Evolutionary conservation across 257 asterid species (phyloP), one percentile per base, ranked within the genome.

Genomic region (Voacanga thouarsii): DNA sequence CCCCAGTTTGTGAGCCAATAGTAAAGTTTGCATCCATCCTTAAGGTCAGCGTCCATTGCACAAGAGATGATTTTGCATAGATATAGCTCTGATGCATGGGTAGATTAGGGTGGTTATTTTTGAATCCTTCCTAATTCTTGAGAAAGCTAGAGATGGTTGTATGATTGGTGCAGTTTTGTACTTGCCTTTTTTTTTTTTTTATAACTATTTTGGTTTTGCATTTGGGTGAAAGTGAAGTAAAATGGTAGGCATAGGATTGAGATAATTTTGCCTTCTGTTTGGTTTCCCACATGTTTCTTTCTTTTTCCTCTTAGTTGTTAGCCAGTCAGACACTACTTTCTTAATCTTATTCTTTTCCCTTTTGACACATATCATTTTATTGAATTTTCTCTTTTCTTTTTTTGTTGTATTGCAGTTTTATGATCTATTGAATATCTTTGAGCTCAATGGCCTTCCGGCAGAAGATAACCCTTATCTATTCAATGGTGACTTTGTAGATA

Each of bases 361-460:
- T 75, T 61, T 37, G 64, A 65, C 49, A 74, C 53, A 21, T n/a
- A 77, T 11, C 73, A 64, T 55, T 72, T 71, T 71, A 73, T 74
- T 84, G 49, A 78, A 82, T 53, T 74, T 19, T 78, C 47, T 68
- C 61, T 37, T 53, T 65, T 28, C 71, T 68, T 82, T n/a, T 86
- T 33, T 10, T 84, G 44, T 79, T 78, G 50, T 53, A 51, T 78
- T 89, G 90, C 97, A 96, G 99, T 96, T 89, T 84, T 96, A 96
- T 84, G 98, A 96, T 78, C 89, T 96, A 82, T 74, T 96, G 41
- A 96, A 96, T 82, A 92, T 96, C 78, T 96, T 96, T 87, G 97
- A 94, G 94, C 97, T 96, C 85, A 96, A 96, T 81, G 99, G 99
- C 67, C 92, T 94, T 80, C 99, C 99, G 14, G 92, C 99, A 3